Percentiles rank a stretch among this genome's conserved stretches.
Conservation (phyloP, 495 filamentous ascomycete species). For the Penicillium herquei region DNA sequence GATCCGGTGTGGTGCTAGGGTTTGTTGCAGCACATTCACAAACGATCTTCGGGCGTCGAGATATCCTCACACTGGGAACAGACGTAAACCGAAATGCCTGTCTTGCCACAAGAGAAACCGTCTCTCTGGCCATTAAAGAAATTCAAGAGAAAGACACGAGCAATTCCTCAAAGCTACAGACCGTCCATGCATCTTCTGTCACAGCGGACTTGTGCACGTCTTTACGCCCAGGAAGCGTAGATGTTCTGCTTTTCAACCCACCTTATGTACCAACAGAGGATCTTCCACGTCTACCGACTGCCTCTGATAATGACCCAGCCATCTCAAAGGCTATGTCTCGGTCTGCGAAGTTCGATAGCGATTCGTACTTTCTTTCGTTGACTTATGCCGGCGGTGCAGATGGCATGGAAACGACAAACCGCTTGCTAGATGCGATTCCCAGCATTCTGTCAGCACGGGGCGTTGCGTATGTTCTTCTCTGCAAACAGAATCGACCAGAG, state of each 20-base stretch:
- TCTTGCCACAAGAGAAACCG: slow-evolving; percentile 62
- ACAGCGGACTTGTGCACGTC: slow-evolving; percentile 64
- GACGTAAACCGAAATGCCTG: slow-evolving; percentile 86
- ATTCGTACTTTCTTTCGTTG: slow-evolving; percentile 78
- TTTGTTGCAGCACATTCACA: slow-evolving; percentile 76
- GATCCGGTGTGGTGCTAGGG: slow-evolving; percentile 86
- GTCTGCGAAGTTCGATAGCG: slow-evolving; percentile 56
- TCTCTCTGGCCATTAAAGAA: slow-evolving; percentile 49
- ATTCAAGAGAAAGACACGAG: slow-evolving; percentile 7
- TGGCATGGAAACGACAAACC: slow-evolving; percentile 90
- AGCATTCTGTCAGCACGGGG: slow-evolving; percentile 61
- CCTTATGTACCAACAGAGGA: slow-evolving; percentile 87
- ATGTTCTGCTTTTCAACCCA: slow-evolving; percentile 93
- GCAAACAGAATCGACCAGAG: slow-evolving; percentile 79
- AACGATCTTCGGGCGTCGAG: slow-evolving; percentile 66
- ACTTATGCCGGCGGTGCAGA: slow-evolving; percentile 85
- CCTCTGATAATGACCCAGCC: slow-evolving; percentile 22
- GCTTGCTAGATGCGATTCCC: slow-evolving; percentile 67
- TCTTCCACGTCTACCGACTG: slow-evolving; percentile 53
- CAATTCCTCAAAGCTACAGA: slow-evolving; percentile 7
- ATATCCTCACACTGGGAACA: slow-evolving; percentile 69
- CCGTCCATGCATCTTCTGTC: slow-evolving; percentile 56
- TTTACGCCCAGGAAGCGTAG: slow-evolving; percentile 57
- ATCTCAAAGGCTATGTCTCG: slow-evolving; percentile 19
- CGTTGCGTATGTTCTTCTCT: slow-evolving; percentile 86